Evolutionary conservation across 371 early-diverging fungal species (phyloP).

Genomic region (Mortierella polycephala): DNA sequence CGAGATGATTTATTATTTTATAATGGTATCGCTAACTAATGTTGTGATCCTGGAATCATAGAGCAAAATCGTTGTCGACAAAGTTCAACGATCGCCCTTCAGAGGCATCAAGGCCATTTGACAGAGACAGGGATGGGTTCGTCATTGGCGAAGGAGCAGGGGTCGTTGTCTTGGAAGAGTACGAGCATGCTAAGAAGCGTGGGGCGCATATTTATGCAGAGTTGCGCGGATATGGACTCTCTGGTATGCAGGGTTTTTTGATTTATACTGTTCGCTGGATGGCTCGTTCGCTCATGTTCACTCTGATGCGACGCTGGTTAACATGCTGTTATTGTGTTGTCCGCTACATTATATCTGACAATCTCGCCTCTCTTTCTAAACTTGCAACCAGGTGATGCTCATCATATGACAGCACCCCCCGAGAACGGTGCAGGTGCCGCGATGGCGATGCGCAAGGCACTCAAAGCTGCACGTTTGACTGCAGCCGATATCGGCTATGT

Average conservation of each 20-base stretch:
- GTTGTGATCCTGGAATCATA: slow-evolving; percentile 15
- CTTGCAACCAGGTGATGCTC: slow-evolving; percentile 74
- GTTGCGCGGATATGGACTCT: slow-evolving; percentile 88
- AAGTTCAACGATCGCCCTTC: slow-evolving; percentile 80
- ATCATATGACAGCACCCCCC: slow-evolving; percentile 95
- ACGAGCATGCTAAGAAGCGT: slow-evolving; percentile 87
- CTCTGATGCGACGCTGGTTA: too few relatives aligned
- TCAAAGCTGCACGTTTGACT: slow-evolving; percentile 68
- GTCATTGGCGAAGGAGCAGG: slow-evolving; percentile 97
- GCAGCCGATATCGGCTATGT: slow-evolving; percentile 84
- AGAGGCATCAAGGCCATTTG: slow-evolving; percentile 91
- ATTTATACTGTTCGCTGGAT: background rate
- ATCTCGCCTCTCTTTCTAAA: too few relatives aligned
- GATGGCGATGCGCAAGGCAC: slow-evolving; percentile 85
- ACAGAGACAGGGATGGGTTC: slow-evolving; percentile 87
- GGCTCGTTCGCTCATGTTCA: background rate
- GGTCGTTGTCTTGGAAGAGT: slow-evolving; percentile 90
- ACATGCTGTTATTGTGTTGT: too few relatives aligned
- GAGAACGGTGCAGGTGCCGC: slow-evolving; percentile 88
- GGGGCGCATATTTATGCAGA: slow-evolving; percentile 93
- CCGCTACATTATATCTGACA: too few relatives aligned
- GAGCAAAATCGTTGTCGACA: slow-evolving; percentile 87
- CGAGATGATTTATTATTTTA: too few relatives aligned
- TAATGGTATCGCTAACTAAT: too few relatives aligned
- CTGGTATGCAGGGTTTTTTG: slow-evolving; percentile 54